Base-by-base conservation (phyloP, 2,329 filamentous ascomycete genomes). In the Colletotrichum sp. region DNA sequence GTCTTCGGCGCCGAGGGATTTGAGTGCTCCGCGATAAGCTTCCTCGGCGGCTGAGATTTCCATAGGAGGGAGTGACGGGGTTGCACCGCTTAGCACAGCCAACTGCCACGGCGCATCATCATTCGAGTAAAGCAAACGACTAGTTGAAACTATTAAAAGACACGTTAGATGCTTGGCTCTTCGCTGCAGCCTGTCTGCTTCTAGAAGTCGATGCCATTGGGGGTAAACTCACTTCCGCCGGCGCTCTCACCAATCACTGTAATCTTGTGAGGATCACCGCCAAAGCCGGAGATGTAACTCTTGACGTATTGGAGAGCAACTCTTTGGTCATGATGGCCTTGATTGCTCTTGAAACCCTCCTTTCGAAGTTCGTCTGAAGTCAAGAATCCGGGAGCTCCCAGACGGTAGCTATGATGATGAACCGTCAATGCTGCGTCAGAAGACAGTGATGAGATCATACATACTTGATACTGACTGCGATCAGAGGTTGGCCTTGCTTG, bases 311-410 rank as follows among this genome's bases (percentile, higher is more conserved):
- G 78, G 0, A 85, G 71, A 4, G 80, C 84, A 24, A 80, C 75
- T 8, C 81, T 81, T 60, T 85, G 83, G 70, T 87, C 88, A 30
- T 84, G 79, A 4, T 89, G 80, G 0, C 85, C 86, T 76, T 87
- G 86, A 77, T 89, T 89, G 2, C 85, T 79, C 28, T 84, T 84
- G 68, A 85, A 87, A 0, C 87, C 88, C 6, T 85, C 85, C 26
- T 85, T 81, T 6, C 85, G 83, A 21, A 90, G 80, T 65, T 89
- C 88, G 60, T 85, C 80, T 0, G 89, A 90, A 5, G 88, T 89
- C 68, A 90, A 75, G 74, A 89, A 89, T 3, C 88, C 86, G 13
- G 85, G 82, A 7, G 81, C 80, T 8, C 84, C 84, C 5, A 88
- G 75, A 34, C 88, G 88, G 80, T 91, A 92, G 74, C 87, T 88